A percentile compares a stretch with the other conserved stretches of the same genome.
Evolutionary conservation across 163 green algal genomes (phyloP).

Genomic region (Coccomyxa subellipsoidea): DNA sequence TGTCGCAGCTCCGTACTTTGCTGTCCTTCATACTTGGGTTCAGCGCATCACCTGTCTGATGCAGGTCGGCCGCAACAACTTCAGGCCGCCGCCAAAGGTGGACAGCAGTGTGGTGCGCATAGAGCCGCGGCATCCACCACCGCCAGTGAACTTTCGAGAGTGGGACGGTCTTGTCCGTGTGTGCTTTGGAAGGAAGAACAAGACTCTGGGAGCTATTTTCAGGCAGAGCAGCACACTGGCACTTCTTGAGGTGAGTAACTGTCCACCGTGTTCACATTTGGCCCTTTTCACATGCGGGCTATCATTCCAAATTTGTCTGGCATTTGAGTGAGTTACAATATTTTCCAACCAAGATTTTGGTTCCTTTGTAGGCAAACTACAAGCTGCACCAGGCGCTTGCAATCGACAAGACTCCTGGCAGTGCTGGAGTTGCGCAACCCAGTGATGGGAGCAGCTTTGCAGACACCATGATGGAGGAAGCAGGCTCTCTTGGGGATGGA

Average conservation of each 20-base stretch:
- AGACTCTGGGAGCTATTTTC: constrained; percentile 95
- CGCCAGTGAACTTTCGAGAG: constrained; percentile 94
- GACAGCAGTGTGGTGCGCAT: constrained; percentile 97
- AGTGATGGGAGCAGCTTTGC: neutral
- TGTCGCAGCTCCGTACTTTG: too few relatives aligned
- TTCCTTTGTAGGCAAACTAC: constrained; percentile 4
- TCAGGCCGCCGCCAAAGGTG: constrained; percentile 78
- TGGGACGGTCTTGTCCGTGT: constrained; percentile 97
- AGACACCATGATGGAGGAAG: neutral
- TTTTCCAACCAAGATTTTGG: neutral
- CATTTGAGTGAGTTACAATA: constrained; percentile 11
- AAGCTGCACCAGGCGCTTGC: constrained; percentile 11
- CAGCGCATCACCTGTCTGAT: too few relatives aligned
- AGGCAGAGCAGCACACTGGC: constrained; percentile 53
- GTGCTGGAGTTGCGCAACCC: neutral
- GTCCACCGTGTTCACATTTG: too few relatives aligned
- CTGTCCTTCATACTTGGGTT: too few relatives aligned
- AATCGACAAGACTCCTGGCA: neutral
- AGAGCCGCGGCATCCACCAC: constrained; percentile 90
- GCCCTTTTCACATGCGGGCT: too few relatives aligned
- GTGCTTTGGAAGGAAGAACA: constrained; percentile 98
- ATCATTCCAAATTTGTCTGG: constrained; percentile 33
- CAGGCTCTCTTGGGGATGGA: constrained; percentile 1
- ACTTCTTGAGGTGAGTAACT: constrained; percentile 79
- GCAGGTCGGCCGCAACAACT: constrained; percentile 96